A percentile compares a stretch with the other conserved stretches of the same genome.
phyloP scores from a whole-genome alignment of 345 rosid genomes.

The Salix viminalis region DNA sequence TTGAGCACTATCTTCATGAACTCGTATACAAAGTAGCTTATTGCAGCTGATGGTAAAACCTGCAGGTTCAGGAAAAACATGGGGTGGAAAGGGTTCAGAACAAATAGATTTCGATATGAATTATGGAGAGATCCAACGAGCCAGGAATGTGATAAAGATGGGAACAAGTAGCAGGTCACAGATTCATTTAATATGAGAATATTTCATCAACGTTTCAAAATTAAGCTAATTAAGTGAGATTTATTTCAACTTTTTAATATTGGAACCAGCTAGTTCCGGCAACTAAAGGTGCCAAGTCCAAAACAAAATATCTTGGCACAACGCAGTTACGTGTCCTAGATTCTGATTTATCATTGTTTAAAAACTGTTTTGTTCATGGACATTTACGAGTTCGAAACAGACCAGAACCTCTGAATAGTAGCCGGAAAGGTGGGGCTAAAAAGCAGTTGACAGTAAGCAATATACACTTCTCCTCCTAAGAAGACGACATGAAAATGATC shows the following conservation, averaged over 20 bases:
- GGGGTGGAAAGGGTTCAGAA: background rate
- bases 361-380: background rate
- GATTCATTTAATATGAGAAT: background rate
- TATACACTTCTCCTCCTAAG: background rate
- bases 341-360: background rate
- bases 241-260: too few species aligned
- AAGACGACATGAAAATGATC: background rate
- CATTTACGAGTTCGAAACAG: background rate
- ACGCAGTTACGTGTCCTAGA: background rate
- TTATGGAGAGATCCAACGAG: too few species aligned
- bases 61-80: slow-evolving; percentile 24
- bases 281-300: background rate
- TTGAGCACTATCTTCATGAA: slow-evolving; percentile 86
- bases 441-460: background rate
- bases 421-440: background rate
- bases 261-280: background rate
- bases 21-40: slow-evolving; percentile 80
- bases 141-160: too few species aligned
- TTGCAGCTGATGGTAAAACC: slow-evolving; percentile 91
- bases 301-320: background rate
- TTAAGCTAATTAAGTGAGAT: background rate
- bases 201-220: background rate
- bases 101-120: background rate
- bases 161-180: background rate
- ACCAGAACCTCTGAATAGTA: background rate